These are phyloP conservation scores for Penicilliopsis zonata DNA, from an alignment of 495 filamentous ascomycete species.

Conservation along the genomic window DNA sequence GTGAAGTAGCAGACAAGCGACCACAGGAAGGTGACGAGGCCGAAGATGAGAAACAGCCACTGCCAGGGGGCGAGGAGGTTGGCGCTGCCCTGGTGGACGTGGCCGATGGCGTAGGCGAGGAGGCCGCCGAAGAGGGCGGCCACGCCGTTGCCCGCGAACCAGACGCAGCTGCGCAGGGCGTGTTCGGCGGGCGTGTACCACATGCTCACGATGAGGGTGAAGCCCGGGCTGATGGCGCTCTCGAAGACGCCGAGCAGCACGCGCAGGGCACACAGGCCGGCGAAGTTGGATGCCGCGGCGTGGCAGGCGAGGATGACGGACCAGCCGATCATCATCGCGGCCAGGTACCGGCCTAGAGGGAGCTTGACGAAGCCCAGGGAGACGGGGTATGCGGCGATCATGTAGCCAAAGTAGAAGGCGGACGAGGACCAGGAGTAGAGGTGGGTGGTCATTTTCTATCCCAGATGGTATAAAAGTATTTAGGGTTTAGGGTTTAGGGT, in stretches of 20 bases:
- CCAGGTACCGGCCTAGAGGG: slow-evolving; percentile 26
- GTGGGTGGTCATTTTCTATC: no score
- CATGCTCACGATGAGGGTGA: slow-evolving; percentile 16
- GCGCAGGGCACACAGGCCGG: background rate
- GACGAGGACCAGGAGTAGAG: no score
- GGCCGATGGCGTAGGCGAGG: slow-evolving; percentile 62
- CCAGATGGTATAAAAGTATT: no score
- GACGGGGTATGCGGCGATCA: no score
- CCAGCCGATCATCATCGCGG: slow-evolving; percentile 18
- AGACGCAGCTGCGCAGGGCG: slow-evolving; percentile 23
- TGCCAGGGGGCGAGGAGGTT: slow-evolving; percentile 39
- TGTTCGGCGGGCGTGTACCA: slow-evolving; percentile 35
- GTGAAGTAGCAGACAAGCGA: slow-evolving; percentile 45
- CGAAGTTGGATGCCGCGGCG: background rate
- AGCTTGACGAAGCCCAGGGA: no score
- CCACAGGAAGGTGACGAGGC: slow-evolving; percentile 40
- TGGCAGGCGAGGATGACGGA: slow-evolving; percentile 4
- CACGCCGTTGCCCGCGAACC: slow-evolving; percentile 22
- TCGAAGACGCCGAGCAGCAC: slow-evolving; percentile 1
- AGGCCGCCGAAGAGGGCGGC: slow-evolving; percentile 56
- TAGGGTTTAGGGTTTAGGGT: no score
- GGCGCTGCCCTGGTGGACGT: slow-evolving; percentile 11
- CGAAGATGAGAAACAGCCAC: slow-evolving; percentile 57
- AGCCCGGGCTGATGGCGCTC: slow-evolving; percentile 6
- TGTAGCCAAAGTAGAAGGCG: no score